Evolutionary conservation across 2,329 filamentous ascomycete species (phyloP), one percentile per base, ranked within the genome.

Genomic region (Lachnellula hyalina): DNA sequence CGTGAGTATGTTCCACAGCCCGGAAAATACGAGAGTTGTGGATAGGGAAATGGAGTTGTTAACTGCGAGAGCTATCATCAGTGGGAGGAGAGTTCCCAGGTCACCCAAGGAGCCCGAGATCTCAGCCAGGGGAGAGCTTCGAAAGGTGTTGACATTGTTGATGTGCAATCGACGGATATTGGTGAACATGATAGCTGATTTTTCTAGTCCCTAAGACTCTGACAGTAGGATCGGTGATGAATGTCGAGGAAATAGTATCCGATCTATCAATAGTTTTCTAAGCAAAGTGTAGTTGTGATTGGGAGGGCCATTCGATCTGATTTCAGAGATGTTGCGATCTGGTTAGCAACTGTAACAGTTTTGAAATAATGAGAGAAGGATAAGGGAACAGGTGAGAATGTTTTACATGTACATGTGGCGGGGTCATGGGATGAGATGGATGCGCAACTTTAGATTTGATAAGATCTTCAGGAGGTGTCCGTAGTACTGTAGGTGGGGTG

Each of bases 41-140:
- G 89, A 84, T 1, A 97, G 80, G 21, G 89, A 86, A 64, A 97
- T 89, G 8, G 89, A 92, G 35, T 80, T 77, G 61, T 89, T 87
- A 28, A 89, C 74, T 0, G 91, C 85, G 28, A 97, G 83, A 2
- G 92, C 89, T 65, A 96, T 90, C 77, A 94, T 89, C 53, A 96
- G 83, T 47, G 92, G 93, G 11, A 96, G 81, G 32, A 96, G 81
- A 2, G 93, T 96, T 60, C 93, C 93, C 42, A 96, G 79, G 68
- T 96, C 93, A 59, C 93, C 93, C 2, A 90, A 79, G 0, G 92
- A 89, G 50, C 93, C 93, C 1, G 93, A 96, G 51, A 97, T 83
- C 74, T 97, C 93, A 48, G 87, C 72, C 15, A 87, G 73, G 59
- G 84, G 82, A 49, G 80, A 76, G 21, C 67, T 69, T 57, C 73